Conservation (phyloP, 2,329 filamentous ascomycete species). For the Sarocladium oryzae region DNA sequence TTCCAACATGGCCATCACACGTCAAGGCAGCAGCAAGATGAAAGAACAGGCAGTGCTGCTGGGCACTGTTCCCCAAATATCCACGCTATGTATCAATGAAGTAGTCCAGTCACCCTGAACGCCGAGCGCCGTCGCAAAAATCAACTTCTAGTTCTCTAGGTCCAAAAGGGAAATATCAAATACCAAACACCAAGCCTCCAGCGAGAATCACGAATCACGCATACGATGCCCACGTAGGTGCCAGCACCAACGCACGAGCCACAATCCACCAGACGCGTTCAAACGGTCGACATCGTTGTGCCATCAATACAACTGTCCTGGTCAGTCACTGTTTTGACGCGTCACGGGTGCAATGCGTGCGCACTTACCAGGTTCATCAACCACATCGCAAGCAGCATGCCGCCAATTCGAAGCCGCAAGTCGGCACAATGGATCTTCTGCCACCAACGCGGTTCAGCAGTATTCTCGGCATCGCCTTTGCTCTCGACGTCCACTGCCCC, state of each 20-base stretch:
- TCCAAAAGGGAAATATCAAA: not conserved
- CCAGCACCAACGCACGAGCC: not conserved
- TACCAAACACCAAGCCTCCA: no score
- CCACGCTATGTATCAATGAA: not conserved
- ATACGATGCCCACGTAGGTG: not conserved
- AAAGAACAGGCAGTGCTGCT: no score
- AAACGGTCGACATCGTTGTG: no score
- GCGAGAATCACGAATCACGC: no score
- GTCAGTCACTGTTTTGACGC: not conserved
- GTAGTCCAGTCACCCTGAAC: not conserved
- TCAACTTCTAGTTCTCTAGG: not conserved
- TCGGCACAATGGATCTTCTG: not conserved
- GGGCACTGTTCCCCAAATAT: not conserved
- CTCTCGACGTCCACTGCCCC: slow-evolving; percentile 17
- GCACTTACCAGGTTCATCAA: slow-evolving; percentile 4
- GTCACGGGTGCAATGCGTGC: not conserved
- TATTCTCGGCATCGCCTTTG: not conserved
- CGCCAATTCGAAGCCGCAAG: not conserved
- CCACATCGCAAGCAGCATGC: slow-evolving; percentile 3
- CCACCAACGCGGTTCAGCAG: not conserved
- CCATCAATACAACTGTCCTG: not conserved
- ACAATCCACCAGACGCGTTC: no score
- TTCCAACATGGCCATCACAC: no score
- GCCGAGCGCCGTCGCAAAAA: slow-evolving; percentile 1
- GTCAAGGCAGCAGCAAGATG: no score